These are phyloP conservation scores for Aspergillus ostianus DNA, from an alignment of 495 filamentous ascomycete species.

Conservation along the genomic window DNA sequence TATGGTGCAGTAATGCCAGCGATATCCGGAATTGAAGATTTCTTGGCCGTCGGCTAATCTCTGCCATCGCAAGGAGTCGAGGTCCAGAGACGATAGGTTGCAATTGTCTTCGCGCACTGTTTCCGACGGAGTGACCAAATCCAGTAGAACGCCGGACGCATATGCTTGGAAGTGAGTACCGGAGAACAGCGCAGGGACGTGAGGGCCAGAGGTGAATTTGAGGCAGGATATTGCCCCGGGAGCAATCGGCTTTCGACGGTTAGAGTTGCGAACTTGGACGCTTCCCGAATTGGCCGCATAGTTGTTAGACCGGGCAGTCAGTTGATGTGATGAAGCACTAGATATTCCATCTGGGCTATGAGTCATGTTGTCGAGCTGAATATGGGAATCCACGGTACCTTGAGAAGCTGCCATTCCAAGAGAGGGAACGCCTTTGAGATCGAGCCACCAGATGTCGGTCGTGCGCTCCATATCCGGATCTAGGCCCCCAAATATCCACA, in stretches of 20 bases:
- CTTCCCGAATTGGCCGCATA: conserved; percentile 90
- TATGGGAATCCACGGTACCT: conserved; percentile 55
- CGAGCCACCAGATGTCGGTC: conserved; percentile 94
- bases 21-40: conserved; percentile 80
- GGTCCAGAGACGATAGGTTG: conserved; percentile 81
- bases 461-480: conserved; percentile 94
- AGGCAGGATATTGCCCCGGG: conserved; percentile 88
- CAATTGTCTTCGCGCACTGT: conserved; percentile 83
- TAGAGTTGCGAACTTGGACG: conserved; percentile 74
- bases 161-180: conserved; percentile 94
- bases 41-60: conserved; percentile 90
- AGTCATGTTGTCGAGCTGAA: conserved; percentile 31
- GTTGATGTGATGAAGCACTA: conserved; percentile 41
- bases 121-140: conserved; percentile 88
- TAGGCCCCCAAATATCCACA: conserved; percentile 97
- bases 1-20: conserved; percentile 97
- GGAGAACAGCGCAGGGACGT: conserved; percentile 81
- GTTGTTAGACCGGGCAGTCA: conserved; percentile 58
- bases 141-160: conserved; percentile 86
- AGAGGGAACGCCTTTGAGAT: conserved; percentile 83
- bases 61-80: conserved; percentile 86
- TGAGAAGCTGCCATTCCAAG: conserved; percentile 73
- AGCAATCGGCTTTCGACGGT: conserved; percentile 67
- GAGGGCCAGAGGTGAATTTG: conserved; percentile 82
- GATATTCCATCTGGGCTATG: conserved; percentile 44